These are phyloP conservation scores for Saccharomycopsis microspora DNA, from an alignment of 805 yeast species.

Conservation along the genomic window DNA sequence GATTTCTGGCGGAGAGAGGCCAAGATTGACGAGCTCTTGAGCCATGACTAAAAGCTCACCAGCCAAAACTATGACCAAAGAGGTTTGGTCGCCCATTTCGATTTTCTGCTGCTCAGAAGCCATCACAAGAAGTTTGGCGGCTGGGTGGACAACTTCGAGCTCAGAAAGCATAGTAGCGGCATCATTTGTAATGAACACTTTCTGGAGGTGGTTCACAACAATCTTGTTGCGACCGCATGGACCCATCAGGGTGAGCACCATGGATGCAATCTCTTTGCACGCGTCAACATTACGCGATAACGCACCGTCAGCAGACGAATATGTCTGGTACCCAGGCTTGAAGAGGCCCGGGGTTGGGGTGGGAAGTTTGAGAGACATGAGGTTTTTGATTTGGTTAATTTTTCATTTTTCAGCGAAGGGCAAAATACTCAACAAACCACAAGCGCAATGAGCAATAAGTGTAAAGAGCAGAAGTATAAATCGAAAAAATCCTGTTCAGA, in stretches of 20 bases:
- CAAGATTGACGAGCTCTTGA: conserved; percentile 73
- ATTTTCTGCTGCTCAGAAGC: conserved; percentile 94
- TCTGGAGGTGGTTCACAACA: conserved; percentile 79
- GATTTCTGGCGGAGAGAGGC: conserved; percentile 85
- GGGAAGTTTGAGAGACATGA: conserved; percentile 85
- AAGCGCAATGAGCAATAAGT: background rate
- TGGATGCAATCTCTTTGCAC: conserved; percentile 81
- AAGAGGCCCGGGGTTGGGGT: conserved; percentile 91
- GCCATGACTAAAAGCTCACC: conserved; percentile 85
- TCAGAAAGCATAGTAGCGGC: conserved; percentile 97
- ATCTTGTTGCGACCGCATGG: conserved; percentile 97
- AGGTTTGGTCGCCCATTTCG: conserved; percentile 96
- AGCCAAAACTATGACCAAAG: conserved; percentile 81
- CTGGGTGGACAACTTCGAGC: conserved; percentile 92
- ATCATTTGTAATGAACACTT: conserved; percentile 84
- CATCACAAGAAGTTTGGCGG: conserved; percentile 91
- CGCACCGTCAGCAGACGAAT: conserved; percentile 88
- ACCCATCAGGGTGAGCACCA: conserved; percentile 91
- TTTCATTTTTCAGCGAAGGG: no score
- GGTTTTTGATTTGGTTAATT: background rate
- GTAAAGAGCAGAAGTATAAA: no score
- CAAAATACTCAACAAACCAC: no score
- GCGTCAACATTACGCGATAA: conserved; percentile 88
- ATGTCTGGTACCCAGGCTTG: conserved; percentile 88
- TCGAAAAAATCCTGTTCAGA: background rate